These are phyloP conservation scores for Talaromyces borbonicus DNA, from an alignment of 495 filamentous ascomycete genomes.

Conservation along the genomic window DNA sequence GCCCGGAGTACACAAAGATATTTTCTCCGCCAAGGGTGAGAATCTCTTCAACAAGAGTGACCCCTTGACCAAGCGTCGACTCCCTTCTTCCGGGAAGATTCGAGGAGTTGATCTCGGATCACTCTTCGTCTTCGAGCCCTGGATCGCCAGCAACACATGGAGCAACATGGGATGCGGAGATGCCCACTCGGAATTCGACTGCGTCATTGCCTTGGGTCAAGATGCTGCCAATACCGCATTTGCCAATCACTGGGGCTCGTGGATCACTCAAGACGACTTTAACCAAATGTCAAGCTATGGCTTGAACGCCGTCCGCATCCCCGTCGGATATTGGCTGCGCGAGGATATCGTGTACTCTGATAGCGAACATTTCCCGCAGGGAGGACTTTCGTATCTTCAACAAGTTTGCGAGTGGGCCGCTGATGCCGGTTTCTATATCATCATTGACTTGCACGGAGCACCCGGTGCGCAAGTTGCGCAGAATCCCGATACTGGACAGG, in stretches of 20 bases:
- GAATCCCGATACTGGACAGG: constrained; percentile 48
- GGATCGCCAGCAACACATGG: constrained; percentile 45
- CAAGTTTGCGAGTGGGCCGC: constrained; percentile 45
- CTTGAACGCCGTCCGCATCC: constrained; percentile 53
- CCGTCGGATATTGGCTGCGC: constrained; percentile 53
- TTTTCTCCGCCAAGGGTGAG: constrained; percentile 15
- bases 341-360: constrained; percentile 44
- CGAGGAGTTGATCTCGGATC: constrained; percentile 54
- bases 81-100: constrained; percentile 32
- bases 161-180: constrained; percentile 43
- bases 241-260: constrained; percentile 46
- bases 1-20: constrained; percentile 21
- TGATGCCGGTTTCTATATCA: constrained; percentile 48
- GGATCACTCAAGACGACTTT: constrained; percentile 49
- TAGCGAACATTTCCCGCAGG: constrained; percentile 48
- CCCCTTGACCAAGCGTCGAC: constrained; percentile 8
- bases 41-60: constrained; percentile 18
- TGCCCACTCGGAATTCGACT: constrained; percentile 46
- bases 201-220: constrained; percentile 45
- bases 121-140: constrained; percentile 50
- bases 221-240: constrained; percentile 42
- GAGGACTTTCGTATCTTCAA: constrained; percentile 44
- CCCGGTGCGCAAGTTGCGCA: constrained; percentile 44
- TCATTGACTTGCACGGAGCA: constrained; percentile 55
- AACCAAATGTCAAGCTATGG: constrained; percentile 41